phyloP scores from a whole-genome alignment of 495 filamentous ascomycete genomes.

The Apodospora peruviana region DNA sequence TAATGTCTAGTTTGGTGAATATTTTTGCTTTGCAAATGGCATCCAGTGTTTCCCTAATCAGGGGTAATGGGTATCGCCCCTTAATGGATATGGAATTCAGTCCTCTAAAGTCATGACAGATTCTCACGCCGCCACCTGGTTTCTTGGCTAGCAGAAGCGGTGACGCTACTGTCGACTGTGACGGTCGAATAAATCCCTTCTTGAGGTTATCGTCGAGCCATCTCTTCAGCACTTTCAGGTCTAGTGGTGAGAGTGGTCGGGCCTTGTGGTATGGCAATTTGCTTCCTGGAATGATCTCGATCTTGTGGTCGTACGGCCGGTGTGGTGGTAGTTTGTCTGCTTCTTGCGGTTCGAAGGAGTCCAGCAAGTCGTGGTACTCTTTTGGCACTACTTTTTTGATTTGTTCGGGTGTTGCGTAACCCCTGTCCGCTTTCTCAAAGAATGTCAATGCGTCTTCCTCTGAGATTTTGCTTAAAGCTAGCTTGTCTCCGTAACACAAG shows the following conservation, averaged over 20 bases:
- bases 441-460: too few species aligned
- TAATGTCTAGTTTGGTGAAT: neutral
- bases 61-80: neutral
- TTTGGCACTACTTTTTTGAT: neutral
- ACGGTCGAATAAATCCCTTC: neutral
- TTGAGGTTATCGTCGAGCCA: neutral
- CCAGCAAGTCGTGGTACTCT: neutral
- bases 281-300: neutral
- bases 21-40: neutral
- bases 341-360: neutral
- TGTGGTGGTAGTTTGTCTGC: neutral
- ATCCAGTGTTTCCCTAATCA: neutral
- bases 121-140: too few species aligned
- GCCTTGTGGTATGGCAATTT: neutral
- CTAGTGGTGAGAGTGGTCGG: neutral
- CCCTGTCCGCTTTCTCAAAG: too few species aligned
- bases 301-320: neutral
- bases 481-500: too few species aligned
- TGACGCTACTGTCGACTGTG: neutral
- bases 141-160: neutral
- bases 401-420: too few species aligned
- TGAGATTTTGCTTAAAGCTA: too few species aligned
- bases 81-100: neutral
- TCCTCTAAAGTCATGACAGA: neutral
- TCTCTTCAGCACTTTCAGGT: neutral